A percentile compares a stretch with the other conserved stretches of the same genome.
phyloP scores from a whole-genome alignment of 305 asterid species.

The Solanum hybrid region DNA sequence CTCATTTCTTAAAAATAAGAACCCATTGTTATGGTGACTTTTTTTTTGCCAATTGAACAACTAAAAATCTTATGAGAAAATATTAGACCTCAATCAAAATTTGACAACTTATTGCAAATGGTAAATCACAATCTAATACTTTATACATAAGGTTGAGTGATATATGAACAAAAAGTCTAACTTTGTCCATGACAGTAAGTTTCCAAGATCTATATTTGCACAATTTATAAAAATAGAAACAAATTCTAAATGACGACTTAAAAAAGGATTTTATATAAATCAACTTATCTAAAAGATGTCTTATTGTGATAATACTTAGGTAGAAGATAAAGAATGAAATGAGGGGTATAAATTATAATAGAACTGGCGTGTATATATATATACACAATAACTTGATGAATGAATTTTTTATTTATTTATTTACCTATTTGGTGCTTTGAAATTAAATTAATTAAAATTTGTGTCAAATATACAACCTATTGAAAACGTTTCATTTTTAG shows the following conservation, averaged over 20 bases:
- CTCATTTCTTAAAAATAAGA: not conserved
- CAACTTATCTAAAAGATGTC: too few relatives aligned
- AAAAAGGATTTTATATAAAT: too few relatives aligned
- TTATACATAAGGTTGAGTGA: not conserved
- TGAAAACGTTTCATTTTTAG: too few relatives aligned
- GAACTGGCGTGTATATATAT: too few relatives aligned
- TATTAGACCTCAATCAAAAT: not conserved
- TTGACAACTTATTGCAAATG: not conserved
- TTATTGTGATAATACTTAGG: too few relatives aligned
- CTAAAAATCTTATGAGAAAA: too few relatives aligned
- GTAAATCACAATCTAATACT: not conserved
- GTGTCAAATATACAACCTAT: not conserved
- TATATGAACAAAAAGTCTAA: too few relatives aligned
- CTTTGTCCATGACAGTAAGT: too few relatives aligned
- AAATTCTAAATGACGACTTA: not conserved
- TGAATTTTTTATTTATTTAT: not conserved
- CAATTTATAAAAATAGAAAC: not conserved
- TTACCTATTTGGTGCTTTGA: too few relatives aligned
- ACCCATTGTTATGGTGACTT: not conserved
- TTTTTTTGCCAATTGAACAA: not conserved
- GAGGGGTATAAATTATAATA: not conserved
- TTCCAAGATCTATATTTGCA: not conserved
- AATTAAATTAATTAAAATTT: not conserved
- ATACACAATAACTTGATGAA: not conserved
- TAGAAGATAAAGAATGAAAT: not conserved